Base-by-base conservation (phyloP, 2,329 filamentous ascomycete species). In the Clathrospora elynae region DNA sequence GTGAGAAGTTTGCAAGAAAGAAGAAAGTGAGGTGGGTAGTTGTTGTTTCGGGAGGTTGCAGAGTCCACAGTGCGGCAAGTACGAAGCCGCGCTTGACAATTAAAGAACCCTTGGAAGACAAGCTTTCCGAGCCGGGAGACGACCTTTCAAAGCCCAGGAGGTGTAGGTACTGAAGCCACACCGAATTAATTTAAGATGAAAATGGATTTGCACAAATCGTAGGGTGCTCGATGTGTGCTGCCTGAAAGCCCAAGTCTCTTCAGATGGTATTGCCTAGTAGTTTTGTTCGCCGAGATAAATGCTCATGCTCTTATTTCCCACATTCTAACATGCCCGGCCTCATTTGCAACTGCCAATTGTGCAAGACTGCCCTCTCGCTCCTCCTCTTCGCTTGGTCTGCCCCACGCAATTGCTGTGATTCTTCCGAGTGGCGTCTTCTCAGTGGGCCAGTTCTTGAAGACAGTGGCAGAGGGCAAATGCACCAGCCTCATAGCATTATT, bases 381-480 rank as follows among this genome's bases (percentile, higher is more conserved):
- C 11, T 82, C 73, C 30, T 76, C 75, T 31, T 72, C 67, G 8
- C 62, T 59, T 3, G 73, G 75, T 12, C 62, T 66, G 2, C 69
- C 73, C 59, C 74, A 76, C 12, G 76, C 73, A 52, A 81, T 64
- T 8, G 73, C 66, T 2, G 88, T 88, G 54, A 97, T 84, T 46
- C 90, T 80, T 0, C 93, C 93, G 49, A 99, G 72, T 1, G 91
- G 90, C 42, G 93, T 99, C 67, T 87, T 85, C 52, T 84, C 82
- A 39, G 92, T 99, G 16, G 93, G 93, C 93, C 93, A 99, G 72
- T 99, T 99, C 62, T 86, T 84, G 78, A 93, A 99, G 13, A 97
- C 89, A 1, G 90, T 96, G 70, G 90, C 96, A 57, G 83, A 91
- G 0, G 92, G 91, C 56, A 99, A 74, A 71, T 99, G 93, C 20